phyloP scores from a whole-genome alignment of 768 basidiomycete species.

The Mycena sanguinolenta region DNA sequence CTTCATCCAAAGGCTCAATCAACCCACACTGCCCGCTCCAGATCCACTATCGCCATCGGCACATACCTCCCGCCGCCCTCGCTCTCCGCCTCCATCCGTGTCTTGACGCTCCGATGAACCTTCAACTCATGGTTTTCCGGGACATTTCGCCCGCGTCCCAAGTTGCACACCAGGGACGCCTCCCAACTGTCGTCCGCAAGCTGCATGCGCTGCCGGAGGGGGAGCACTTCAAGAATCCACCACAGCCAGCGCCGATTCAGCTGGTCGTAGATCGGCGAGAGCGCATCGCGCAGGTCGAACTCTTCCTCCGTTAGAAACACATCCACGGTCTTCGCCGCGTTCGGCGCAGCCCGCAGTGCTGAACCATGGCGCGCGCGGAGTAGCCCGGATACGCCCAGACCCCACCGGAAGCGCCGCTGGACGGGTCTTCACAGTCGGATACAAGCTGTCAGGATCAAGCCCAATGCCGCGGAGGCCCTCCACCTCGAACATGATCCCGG shows the following conservation, averaged over 20 bases:
- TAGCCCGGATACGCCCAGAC: constrained; percentile 38
- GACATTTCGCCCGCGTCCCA: constrained; percentile 55
- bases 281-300: constrained; percentile 65
- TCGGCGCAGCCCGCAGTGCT: too few species aligned
- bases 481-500: constrained; percentile 70
- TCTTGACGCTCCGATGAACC: constrained; percentile 65
- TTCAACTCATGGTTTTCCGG: constrained; percentile 57
- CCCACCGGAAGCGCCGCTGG: constrained; percentile 45
- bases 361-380: too few species aligned
- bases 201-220: constrained; percentile 53
- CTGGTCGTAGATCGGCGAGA: constrained; percentile 65
- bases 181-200: constrained; percentile 48
- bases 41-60: constrained; percentile 53
- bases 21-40: constrained; percentile 50
- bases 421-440: constrained; percentile 48
- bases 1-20: too few species aligned
- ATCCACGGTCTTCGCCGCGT: neutral
- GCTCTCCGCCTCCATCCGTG: constrained; percentile 65
- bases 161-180: constrained; percentile 45
- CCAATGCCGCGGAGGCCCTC: constrained; percentile 58
- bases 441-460: constrained; percentile 55
- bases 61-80: constrained; percentile 51
- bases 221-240: constrained; percentile 75
- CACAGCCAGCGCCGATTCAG: constrained; percentile 56
- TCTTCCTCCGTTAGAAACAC: constrained; percentile 57